phyloP scores from a whole-genome alignment of 371 early-diverging fungal species.

The Parasitella parasitica region DNA sequence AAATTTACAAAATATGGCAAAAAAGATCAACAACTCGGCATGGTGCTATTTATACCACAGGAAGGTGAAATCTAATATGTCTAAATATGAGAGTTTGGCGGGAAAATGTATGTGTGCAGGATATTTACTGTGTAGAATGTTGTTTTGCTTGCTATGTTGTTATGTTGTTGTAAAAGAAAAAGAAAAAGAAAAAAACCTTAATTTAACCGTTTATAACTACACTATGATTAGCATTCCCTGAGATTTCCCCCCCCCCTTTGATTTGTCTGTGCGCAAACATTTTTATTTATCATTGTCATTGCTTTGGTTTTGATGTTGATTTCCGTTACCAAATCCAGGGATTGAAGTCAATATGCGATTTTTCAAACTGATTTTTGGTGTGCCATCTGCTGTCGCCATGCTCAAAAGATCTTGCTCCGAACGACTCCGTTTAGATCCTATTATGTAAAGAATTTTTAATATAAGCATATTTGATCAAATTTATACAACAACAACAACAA shows the following conservation, averaged over 20 bases:
- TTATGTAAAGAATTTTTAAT: slow-evolving; percentile 17
- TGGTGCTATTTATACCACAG: not conserved
- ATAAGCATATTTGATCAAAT: slow-evolving; percentile 9
- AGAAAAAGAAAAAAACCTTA: not conserved
- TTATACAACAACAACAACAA: not conserved
- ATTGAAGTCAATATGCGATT: slow-evolving; percentile 30
- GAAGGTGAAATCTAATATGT: not conserved
- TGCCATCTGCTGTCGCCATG: slow-evolving; percentile 1
- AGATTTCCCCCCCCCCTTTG: not conserved
- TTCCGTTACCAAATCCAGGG: slow-evolving; percentile 11
- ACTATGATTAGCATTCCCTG: not conserved
- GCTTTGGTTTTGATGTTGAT: not conserved
- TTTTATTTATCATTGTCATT: not conserved
- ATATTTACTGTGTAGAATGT: not conserved
- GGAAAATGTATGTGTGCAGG: not conserved
- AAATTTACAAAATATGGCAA: not conserved
- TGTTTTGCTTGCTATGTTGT: not conserved
- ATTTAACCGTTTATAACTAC: not conserved
- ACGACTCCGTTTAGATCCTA: slow-evolving; percentile 28
- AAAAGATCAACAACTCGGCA: not conserved
- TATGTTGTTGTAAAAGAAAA: not conserved
- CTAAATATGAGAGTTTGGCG: not conserved
- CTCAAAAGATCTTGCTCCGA: slow-evolving; percentile 43
- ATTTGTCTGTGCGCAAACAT: slow-evolving; percentile 6
- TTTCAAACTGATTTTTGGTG: slow-evolving; percentile 6